Percentiles rank a stretch among this genome's conserved stretches.
phyloP scores from a whole-genome alignment of 169 alveolate genomes.

The Plasmodium gonderi region DNA sequence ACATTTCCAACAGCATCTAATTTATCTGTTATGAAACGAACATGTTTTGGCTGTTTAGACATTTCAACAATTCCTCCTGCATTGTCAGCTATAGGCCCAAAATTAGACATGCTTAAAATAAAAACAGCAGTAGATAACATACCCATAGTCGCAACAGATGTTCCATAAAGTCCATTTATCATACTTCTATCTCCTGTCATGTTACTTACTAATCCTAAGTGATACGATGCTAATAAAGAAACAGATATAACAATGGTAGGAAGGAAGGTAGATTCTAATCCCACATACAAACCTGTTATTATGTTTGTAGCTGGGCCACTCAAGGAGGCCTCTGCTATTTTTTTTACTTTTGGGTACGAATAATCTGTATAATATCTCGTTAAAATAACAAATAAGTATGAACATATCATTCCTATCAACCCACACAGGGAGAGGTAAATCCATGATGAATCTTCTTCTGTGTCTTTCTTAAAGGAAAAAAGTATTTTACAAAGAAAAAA shows the following conservation, averaged over 20 bases:
- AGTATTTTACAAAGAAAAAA: conserved; percentile 81
- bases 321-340: conserved; percentile 87
- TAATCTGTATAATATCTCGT: conserved; percentile 92
- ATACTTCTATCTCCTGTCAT: conserved; percentile 25
- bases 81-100: conserved; percentile 92
- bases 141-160: conserved; percentile 92
- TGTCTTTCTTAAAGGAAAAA: conserved; percentile 47
- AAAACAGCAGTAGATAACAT: conserved; percentile 87
- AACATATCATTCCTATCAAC: conserved; percentile 85
- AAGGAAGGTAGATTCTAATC: conserved; percentile 83
- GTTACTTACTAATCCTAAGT: conserved; percentile 73
- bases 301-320: conserved; percentile 92
- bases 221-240: conserved; percentile 78
- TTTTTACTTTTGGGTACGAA: conserved; percentile 84
- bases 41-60: conserved; percentile 84
- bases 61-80: conserved; percentile 92
- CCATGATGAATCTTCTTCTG: conserved; percentile 76
- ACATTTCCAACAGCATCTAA: conserved; percentile 92
- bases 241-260: conserved; percentile 83
- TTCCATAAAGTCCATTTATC: conserved; percentile 87
- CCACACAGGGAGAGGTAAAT: conserved; percentile 84
- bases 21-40: conserved; percentile 88
- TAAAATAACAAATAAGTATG: conserved; percentile 88
- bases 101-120: conserved; percentile 86
- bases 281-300: conserved; percentile 88